A percentile compares a stretch with the other conserved stretches of the same genome.
These are phyloP conservation scores for Pyrenula massariospora DNA, from an alignment of 495 filamentous ascomycete species.

Conservation along the genomic window DNA sequence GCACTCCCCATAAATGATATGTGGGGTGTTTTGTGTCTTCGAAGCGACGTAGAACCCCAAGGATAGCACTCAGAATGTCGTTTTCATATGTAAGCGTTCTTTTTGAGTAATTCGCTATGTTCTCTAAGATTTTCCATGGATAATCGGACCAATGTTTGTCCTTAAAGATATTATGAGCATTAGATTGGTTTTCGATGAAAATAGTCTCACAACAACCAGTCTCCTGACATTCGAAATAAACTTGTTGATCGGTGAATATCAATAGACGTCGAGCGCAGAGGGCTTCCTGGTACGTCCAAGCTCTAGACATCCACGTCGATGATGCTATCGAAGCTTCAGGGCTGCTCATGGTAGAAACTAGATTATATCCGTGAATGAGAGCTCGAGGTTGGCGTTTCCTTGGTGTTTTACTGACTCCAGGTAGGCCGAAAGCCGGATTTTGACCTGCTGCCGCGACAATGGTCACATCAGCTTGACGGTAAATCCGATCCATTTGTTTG, in stretches of 20 bases:
- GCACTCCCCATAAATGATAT: not conserved
- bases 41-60: not conserved
- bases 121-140: not conserved
- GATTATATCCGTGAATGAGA: not conserved
- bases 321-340: conserved; percentile 6
- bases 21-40: not conserved
- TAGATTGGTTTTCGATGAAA: not conserved
- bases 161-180: not conserved
- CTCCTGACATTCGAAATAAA: conserved; percentile 2
- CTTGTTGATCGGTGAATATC: conserved; percentile 2
- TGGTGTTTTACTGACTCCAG: conserved; percentile 6
- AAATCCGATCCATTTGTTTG: conserved; percentile 14
- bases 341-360: not conserved
- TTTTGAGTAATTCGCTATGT: not conserved
- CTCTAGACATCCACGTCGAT: conserved; percentile 12
- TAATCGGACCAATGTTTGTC: not conserved
- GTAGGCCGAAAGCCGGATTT: conserved; percentile 10
- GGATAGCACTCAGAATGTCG: not conserved
- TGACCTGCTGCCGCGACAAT: conserved; percentile 11
- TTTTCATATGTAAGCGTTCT: not conserved
- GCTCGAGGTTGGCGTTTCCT: not conserved
- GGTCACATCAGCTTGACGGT: conserved; percentile 12
- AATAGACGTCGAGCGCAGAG: conserved; percentile 4
- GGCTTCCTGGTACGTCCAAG: conserved; percentile 7
- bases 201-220: not conserved